A percentile compares a stretch with the other conserved stretches of the same genome.
Conservation (phyloP, 2,329 filamentous ascomycete species). For the Neofusicoccum sp. region DNA sequence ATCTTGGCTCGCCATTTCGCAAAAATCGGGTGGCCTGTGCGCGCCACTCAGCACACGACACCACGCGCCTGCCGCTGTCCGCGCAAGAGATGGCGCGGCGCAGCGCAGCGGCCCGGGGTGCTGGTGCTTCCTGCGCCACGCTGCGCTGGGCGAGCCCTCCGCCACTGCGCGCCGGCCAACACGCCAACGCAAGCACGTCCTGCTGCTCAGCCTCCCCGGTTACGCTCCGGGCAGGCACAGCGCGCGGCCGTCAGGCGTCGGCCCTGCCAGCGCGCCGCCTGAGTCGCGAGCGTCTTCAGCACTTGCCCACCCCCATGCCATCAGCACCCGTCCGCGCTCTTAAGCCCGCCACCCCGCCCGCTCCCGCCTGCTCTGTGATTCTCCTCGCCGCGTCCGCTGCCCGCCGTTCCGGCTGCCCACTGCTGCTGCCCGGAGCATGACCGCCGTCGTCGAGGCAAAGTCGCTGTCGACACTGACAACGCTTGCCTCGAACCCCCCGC, state of each 20-base stretch:
- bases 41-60: conserved; percentile 8
- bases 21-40: conserved; percentile 12
- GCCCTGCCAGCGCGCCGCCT: neutral
- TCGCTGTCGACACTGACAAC: conserved; percentile 79
- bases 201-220: conserved; percentile 22
- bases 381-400: neutral
- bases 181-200: conserved; percentile 8
- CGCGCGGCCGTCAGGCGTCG: conserved; percentile 4
- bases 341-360: neutral
- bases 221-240: conserved; percentile 12
- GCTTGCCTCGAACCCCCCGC: conserved; percentile 83
- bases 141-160: neutral
- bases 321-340: neutral
- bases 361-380: neutral
- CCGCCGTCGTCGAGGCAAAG: conserved; percentile 68
- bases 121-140: conserved; percentile 1
- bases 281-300: conserved; percentile 2
- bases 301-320: neutral
- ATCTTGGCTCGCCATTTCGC: conserved; percentile 10
- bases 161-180: conserved; percentile 3
- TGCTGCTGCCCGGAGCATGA: conserved; percentile 5
- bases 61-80: neutral
- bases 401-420: neutral
- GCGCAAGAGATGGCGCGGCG: neutral
- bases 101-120: conserved; percentile 1